phyloP scores from a whole-genome alignment of 1,284 basidiomycete genomes.

The Ustilago vetiveriae region DNA sequence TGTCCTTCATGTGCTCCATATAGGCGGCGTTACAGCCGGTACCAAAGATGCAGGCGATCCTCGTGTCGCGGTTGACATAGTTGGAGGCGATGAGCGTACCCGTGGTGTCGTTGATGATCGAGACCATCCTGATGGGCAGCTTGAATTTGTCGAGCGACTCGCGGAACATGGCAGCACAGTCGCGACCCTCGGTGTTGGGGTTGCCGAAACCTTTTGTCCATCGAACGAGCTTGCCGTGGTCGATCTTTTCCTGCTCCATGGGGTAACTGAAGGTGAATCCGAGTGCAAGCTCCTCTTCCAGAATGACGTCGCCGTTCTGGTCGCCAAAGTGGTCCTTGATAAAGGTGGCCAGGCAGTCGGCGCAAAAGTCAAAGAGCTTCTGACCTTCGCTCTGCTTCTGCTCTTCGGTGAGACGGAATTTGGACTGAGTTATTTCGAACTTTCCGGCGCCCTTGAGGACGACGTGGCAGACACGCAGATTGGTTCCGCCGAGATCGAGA shows the following conservation, averaged over 20 bases:
- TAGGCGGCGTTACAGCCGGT: constrained; percentile 96
- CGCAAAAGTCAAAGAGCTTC: constrained; percentile 95
- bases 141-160: constrained; percentile 77
- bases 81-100: constrained; percentile 95
- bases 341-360: constrained; percentile 89
- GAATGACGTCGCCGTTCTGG: constrained; percentile 71
- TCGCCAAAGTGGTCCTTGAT: constrained; percentile 79
- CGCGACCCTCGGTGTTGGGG: constrained; percentile 87
- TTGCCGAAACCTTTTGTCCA: constrained; percentile 99
- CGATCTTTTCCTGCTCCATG: constrained; percentile 80
- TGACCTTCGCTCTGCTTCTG: constrained; percentile 98
- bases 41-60: constrained; percentile 95
- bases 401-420: constrained; percentile 95
- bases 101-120: constrained; percentile 84
- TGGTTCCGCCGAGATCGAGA: constrained; percentile 91
- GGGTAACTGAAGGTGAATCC: constrained; percentile 83
- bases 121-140: constrained; percentile 64
- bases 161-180: constrained; percentile 92
- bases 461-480: constrained; percentile 96
- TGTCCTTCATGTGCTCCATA: constrained; percentile 80
- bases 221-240: constrained; percentile 92
- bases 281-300: constrained; percentile 80
- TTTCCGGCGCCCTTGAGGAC: constrained; percentile 88
- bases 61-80: constrained; percentile 89
- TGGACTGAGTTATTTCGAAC: constrained; percentile 97